These are phyloP conservation scores for Eucalyptus guilfoylei DNA, from an alignment of 345 rosid genomes.

Conservation along the genomic window DNA sequence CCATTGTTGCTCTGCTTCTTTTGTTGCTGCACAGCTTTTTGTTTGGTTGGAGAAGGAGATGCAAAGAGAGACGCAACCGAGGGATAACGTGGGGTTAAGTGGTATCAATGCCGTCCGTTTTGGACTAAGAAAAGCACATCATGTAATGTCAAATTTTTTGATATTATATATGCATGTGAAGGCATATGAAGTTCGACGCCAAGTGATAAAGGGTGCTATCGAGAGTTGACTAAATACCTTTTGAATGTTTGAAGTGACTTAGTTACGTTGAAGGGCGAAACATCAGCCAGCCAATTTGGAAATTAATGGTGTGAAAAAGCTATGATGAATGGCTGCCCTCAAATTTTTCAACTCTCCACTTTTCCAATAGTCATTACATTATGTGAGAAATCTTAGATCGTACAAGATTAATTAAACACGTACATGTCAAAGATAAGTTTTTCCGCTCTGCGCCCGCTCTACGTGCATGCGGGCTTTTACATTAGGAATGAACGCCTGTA, in stretches of 20 bases:
- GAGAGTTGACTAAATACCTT: background rate
- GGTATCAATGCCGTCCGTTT: background rate
- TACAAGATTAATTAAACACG: background rate
- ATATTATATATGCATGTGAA: background rate
- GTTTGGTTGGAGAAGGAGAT: background rate
- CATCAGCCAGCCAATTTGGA: background rate
- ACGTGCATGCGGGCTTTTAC: background rate
- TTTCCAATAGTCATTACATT: background rate
- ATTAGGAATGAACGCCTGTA: background rate
- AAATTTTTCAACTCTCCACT: background rate
- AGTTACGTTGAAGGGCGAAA: background rate
- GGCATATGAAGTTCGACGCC: background rate
- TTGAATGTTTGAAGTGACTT: background rate
- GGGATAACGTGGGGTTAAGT: background rate
- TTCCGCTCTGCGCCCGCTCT: background rate
- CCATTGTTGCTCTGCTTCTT: background rate
- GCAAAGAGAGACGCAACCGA: background rate
- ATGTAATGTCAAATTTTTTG: background rate
- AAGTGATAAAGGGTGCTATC: background rate
- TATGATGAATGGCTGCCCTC: background rate
- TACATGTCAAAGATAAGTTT: background rate
- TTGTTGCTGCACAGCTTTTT: background rate
- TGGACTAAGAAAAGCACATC: background rate
- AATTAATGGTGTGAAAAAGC: background rate
- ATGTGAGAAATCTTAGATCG: background rate